A percentile compares a stretch with the other conserved stretches of the same genome.
phyloP scores from a whole-genome alignment of 805 yeast genomes.

The Starmerella geochares region DNA sequence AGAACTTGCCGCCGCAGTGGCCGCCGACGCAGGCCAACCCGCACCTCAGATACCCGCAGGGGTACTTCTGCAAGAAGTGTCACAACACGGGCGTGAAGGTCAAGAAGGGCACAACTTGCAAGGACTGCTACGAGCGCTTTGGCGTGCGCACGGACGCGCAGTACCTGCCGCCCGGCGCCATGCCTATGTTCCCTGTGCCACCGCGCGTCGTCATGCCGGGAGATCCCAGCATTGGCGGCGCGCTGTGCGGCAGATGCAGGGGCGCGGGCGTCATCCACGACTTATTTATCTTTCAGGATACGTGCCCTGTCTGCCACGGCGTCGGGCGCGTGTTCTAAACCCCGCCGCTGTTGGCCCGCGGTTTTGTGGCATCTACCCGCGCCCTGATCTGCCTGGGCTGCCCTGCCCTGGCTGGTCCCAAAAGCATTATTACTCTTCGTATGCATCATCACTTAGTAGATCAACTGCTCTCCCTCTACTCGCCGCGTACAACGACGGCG shows the following conservation, averaged over 20 bases:
- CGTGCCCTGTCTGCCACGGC: constrained; percentile 58
- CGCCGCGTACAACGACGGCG: neutral
- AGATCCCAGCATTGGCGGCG: constrained; percentile 68
- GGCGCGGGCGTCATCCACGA: constrained; percentile 51
- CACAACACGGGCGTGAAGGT: constrained; percentile 56
- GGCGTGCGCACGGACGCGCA: constrained; percentile 23
- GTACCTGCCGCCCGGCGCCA: constrained; percentile 15
- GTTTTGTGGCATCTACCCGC: constrained; percentile 6
- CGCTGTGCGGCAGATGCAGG: constrained; percentile 58
- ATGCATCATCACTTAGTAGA: neutral
- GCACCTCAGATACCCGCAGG: constrained; percentile 51
- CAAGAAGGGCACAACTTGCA: constrained; percentile 52
- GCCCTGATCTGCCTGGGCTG: neutral
- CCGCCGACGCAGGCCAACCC: constrained; percentile 14
- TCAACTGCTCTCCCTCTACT: neutral
- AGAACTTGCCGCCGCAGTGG: constrained; percentile 3
- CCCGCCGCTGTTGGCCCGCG: neutral
- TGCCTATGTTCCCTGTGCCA: constrained; percentile 28
- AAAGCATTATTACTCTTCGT: neutral
- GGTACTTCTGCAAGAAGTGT: constrained; percentile 56
- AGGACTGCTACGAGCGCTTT: constrained; percentile 56
- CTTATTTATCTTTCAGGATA: constrained; percentile 49
- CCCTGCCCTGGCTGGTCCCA: neutral
- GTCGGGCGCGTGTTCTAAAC: constrained; percentile 34
- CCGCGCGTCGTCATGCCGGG: constrained; percentile 52